phyloP scores from a whole-genome alignment of 2,329 filamentous ascomycete species.

The Neonectria ditissima region DNA sequence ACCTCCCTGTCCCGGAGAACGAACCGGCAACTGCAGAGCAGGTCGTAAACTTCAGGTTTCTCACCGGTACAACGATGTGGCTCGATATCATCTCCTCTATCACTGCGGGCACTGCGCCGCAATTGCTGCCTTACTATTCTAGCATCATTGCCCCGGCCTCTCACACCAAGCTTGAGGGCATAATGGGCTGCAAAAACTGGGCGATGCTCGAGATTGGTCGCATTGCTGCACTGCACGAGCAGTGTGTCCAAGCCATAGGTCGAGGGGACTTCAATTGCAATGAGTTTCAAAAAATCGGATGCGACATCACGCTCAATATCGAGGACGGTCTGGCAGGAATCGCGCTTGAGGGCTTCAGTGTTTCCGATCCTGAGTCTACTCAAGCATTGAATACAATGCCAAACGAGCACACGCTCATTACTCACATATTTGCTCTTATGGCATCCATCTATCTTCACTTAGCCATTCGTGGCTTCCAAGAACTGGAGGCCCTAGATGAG shows the following conservation, averaged over 20 bases:
- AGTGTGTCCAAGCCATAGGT: not conserved
- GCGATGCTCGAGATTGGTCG: slow-evolving; percentile 1
- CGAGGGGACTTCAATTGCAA: not conserved
- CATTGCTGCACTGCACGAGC: slow-evolving; percentile 7
- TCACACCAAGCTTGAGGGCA: slow-evolving; percentile 7
- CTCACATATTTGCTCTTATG: slow-evolving; percentile 13
- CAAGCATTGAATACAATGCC: not conserved
- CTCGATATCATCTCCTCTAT: slow-evolving; percentile 17
- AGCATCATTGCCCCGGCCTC: not conserved
- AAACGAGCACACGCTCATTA: not conserved
- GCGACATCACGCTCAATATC: not conserved
- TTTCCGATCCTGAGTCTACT: not conserved
- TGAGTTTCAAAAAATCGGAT: not conserved
- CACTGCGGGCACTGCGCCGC: slow-evolving; percentile 3
- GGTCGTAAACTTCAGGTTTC: slow-evolving; percentile 6
- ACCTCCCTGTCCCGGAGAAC: not conserved
- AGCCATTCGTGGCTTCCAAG: slow-evolving; percentile 1
- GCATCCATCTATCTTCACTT: slow-evolving; percentile 7
- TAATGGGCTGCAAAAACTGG: slow-evolving; percentile 20
- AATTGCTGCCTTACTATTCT: slow-evolving; percentile 5
- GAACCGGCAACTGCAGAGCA: not conserved
- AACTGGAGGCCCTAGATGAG: not conserved
- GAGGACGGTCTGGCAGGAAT: not conserved
- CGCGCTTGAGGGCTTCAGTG: not conserved
- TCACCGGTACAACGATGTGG: slow-evolving; percentile 11